phyloP scores from a whole-genome alignment of 2,329 filamentous ascomycete genomes.

The Helminthosporium solani region DNA sequence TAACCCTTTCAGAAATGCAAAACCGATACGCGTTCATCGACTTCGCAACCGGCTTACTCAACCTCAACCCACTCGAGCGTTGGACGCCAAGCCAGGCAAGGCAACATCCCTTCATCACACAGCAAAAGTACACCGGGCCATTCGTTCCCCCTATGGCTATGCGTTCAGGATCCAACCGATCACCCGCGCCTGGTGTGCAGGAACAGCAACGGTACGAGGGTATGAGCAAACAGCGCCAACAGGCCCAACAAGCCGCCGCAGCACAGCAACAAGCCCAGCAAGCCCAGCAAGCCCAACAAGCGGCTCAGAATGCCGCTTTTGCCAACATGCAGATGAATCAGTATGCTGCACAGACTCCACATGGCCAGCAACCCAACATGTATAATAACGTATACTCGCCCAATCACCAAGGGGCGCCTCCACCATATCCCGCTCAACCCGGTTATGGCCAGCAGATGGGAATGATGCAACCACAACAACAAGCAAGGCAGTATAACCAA shows the following conservation, averaged over 20 bases:
- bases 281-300: constrained; percentile 35
- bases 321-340: constrained; percentile 60
- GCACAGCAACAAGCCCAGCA: constrained; percentile 53
- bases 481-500: constrained; percentile 48
- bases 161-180: constrained; percentile 82
- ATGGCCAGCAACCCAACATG: constrained; percentile 59
- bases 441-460: constrained; percentile 60
- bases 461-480: constrained; percentile 41
- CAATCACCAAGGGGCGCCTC: constrained; percentile 68
- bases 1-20: constrained; percentile 76
- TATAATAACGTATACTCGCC: constrained; percentile 78
- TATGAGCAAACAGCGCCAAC: constrained; percentile 84
- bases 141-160: constrained; percentile 98
- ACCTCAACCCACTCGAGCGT: constrained; percentile 91
- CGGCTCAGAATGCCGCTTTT: constrained; percentile 67
- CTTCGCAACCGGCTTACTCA: constrained; percentile 89
- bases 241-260: constrained; percentile 54
- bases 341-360: constrained; percentile 50
- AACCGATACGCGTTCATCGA: constrained; percentile 97
- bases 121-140: constrained; percentile 93
- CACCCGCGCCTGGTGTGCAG: constrained; percentile 87
- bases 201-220: constrained; percentile 96
- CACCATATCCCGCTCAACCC: constrained; percentile 75
- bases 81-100: constrained; percentile 99
- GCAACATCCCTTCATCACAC: constrained; percentile 96